Evolutionary conservation across 371 early-diverging fungal species (phyloP), one percentile per base, ranked within the genome.

Genomic region (Apophysomyces sp.): DNA sequence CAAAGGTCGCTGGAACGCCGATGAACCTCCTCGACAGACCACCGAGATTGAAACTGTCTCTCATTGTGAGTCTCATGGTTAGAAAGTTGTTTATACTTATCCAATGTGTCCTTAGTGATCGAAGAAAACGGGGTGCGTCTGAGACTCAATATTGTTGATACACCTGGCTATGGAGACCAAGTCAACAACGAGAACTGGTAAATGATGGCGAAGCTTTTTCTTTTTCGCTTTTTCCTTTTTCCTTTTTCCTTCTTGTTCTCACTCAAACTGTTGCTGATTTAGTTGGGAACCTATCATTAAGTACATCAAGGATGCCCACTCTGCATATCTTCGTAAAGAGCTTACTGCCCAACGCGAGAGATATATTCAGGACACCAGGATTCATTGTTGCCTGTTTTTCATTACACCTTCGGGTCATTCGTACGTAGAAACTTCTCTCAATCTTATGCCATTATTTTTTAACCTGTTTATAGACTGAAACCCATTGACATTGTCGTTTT

Each of bases 221-320:
- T n/a, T n/a, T n/a, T n/a, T n/a, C n/a, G n/a, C n/a, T n/a, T n/a
- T n/a, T n/a, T n/a, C n/a, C n/a, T n/a, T n/a, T n/a, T n/a, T n/a
- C n/a, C n/a, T n/a, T n/a, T n/a, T n/a, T n/a, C n/a, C n/a, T n/a
- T n/a, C n/a, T n/a, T n/a, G n/a, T n/a, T n/a, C n/a, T n/a, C n/a
- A n/a, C n/a, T n/a, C n/a, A n/a, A n/a, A n/a, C n/a, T n/a, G n/a
- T n/a, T n/a, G n/a, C n/a, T n/a, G n/a, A n/a, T 55, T 44, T 72
- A 87, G 88, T 79, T 93, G 92, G 92, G 91, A 89, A 62, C 90
- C 90, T 34, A 90, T 93, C 58, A 84, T 92, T 75, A 90, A 90
- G 68, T 93, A 94, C 74, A 92, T 96, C 69, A 90, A 92, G 79
- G 93, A 94, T 70, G 93, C 93, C 76, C 92, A 93, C 76, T 88